Percentiles rank a stretch among this genome's conserved stretches.
Evolutionary conservation across 495 filamentous ascomycete genomes (phyloP).

Genomic region (Trichoderma gamsii): DNA sequence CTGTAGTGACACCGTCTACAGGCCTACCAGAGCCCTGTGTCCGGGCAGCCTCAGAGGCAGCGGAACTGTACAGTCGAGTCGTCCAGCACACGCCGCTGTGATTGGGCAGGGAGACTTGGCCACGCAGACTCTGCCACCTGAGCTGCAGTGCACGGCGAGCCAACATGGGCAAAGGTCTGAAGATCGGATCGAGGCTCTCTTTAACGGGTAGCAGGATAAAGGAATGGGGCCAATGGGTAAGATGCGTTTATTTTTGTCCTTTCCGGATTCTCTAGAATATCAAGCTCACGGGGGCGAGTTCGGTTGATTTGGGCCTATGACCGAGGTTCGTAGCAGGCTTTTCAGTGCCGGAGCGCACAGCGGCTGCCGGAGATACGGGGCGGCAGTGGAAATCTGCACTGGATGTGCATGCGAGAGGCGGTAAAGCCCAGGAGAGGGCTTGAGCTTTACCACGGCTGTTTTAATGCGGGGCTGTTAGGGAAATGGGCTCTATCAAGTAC

Average conservation of each 20-base stretch:
- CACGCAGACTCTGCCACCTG: conserved; percentile 8
- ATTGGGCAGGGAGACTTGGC: neutral
- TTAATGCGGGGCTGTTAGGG: no score
- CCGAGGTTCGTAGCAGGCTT: conserved; percentile 1
- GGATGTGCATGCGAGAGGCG: neutral
- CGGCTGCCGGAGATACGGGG: conserved; percentile 2
- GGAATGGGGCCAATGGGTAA: neutral
- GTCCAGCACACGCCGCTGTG: neutral
- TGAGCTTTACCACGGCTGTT: no score
- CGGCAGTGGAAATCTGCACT: neutral
- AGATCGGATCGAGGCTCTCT: no score
- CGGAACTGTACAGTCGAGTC: neutral
- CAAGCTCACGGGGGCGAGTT: neutral
- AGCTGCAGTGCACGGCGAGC: neutral
- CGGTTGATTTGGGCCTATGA: conserved; percentile 1
- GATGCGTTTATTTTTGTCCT: neutral
- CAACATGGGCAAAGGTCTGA: neutral
- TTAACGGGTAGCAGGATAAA: no score
- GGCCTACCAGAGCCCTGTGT: neutral
- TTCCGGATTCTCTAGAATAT: neutral
- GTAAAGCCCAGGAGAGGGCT: no score
- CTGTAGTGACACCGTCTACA: conserved; percentile 1
- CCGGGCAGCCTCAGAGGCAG: neutral
- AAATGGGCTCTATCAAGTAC: no score
- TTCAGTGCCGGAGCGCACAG: neutral